Conservation (phyloP, 768 basidiomycete genomes). For the Leccinum imitatum region DNA sequence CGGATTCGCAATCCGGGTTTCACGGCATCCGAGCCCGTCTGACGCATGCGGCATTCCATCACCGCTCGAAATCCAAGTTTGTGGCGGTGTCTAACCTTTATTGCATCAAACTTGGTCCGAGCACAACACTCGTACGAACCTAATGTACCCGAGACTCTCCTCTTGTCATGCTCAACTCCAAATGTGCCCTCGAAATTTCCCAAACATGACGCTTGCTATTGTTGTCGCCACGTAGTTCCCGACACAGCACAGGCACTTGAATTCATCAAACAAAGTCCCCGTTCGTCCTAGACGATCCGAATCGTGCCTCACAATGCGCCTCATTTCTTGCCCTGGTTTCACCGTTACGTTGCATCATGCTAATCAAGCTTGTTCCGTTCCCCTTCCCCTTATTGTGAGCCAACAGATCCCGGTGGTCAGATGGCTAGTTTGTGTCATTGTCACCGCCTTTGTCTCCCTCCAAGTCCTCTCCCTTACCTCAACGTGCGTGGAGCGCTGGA, state of each 20-base stretch:
- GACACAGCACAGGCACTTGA: conserved; percentile 3
- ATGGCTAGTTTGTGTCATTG: neutral
- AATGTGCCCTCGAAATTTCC: neutral
- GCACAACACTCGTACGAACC: neutral
- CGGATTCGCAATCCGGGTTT: conserved; percentile 18
- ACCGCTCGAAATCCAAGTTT: neutral
- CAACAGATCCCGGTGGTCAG: conserved; percentile 4
- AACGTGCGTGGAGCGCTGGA: conserved; percentile 3
- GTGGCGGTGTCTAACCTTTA: conserved; percentile 13
- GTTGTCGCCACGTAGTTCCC: conserved; percentile 7
- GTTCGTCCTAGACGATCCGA: conserved; percentile 3
- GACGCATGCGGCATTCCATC: neutral
- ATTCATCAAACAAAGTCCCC: neutral
- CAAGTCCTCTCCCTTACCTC: neutral
- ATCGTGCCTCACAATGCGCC: neutral
- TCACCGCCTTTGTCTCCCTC: conserved; percentile 2
- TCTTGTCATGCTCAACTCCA: conserved; percentile 11
- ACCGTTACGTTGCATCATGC: conserved; percentile 4
- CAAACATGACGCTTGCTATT: conserved; percentile 5
- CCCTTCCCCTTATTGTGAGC: conserved; percentile 8
- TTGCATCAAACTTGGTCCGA: conserved; percentile 3
- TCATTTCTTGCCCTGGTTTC: conserved; percentile 20
- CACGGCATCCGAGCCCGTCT: conserved; percentile 1
- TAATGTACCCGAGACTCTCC: conserved; percentile 21
- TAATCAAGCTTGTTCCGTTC: neutral